phyloP scores from a whole-genome alignment of 495 filamentous ascomycete species.

The Jackrogersella multiformis region DNA sequence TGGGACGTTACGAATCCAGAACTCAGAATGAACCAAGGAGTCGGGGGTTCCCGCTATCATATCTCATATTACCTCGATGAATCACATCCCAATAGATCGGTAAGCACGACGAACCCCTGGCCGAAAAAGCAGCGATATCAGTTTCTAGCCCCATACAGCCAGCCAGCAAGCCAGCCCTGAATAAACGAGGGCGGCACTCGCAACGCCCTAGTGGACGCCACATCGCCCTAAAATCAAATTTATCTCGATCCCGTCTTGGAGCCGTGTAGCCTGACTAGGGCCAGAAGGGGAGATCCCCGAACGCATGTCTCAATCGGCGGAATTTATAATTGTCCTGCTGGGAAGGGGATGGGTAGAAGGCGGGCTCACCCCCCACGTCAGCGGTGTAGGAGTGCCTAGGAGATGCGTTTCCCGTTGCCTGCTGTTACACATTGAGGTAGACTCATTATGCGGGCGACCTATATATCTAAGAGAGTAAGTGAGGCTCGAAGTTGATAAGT shows the following conservation, averaged over 20 bases:
- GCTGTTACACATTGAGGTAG: background rate
- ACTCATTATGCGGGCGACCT: background rate
- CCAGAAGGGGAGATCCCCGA: background rate
- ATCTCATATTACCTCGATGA: background rate
- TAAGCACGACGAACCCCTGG: background rate
- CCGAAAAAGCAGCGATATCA: slow-evolving; percentile 12
- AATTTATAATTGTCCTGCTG: background rate
- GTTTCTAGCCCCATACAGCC: background rate
- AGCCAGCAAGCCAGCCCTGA: slow-evolving; percentile 17
- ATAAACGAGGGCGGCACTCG: slow-evolving; percentile 5
- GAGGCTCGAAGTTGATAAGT: too few relatives aligned
- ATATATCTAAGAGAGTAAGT: too few relatives aligned
- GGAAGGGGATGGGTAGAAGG: background rate
- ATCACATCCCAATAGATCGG: slow-evolving; percentile 2
- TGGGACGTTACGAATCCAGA: too few relatives aligned
- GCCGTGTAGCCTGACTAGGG: background rate
- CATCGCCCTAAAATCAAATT: background rate
- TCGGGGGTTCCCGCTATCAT: background rate
- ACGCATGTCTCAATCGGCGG: slow-evolving; percentile 7
- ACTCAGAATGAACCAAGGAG: background rate
- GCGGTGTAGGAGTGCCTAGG: background rate
- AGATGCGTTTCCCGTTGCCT: background rate
- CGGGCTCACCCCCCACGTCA: background rate
- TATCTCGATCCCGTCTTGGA: background rate
- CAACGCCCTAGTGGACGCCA: slow-evolving; percentile 23